Conservation (phyloP, 345 rosid genomes). For the Rhodomyrtus tomentosa region DNA sequence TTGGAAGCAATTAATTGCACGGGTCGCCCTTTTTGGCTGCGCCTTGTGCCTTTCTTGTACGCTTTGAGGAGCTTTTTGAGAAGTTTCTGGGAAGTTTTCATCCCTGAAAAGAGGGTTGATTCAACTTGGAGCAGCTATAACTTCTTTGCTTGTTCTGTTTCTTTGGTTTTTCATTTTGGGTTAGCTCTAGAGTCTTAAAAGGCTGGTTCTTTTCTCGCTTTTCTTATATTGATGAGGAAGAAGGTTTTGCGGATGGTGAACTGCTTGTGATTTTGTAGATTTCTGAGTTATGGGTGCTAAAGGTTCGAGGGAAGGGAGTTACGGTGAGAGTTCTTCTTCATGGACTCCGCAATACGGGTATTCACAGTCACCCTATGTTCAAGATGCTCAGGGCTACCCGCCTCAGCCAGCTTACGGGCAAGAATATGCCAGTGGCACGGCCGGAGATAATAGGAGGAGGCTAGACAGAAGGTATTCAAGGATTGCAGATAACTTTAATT, state of each 20-base stretch:
- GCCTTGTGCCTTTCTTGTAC: neutral
- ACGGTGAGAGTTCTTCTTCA: slow-evolving; percentile 41
- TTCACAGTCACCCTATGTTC: slow-evolving; percentile 21
- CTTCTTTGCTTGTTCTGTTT: neutral
- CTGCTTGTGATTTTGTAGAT: neutral
- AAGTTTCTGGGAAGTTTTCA: neutral
- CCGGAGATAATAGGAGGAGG: slow-evolving; percentile 22
- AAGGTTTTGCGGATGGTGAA: neutral
- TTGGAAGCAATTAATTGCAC: neutral
- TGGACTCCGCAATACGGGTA: slow-evolving; percentile 25
- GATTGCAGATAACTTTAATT: slow-evolving; percentile 65
- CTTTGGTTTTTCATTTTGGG: neutral
- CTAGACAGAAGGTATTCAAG: slow-evolving; percentile 65
- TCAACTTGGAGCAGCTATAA: neutral
- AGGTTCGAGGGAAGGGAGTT: slow-evolving; percentile 42
- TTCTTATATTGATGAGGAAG: neutral
- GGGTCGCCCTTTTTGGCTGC: neutral
- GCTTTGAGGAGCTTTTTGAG: neutral
- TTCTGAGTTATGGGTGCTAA: slow-evolving; percentile 52
- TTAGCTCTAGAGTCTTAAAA: neutral
- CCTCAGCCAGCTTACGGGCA: slow-evolving; percentile 22
- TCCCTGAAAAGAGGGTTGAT: neutral
- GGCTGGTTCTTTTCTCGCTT: neutral
- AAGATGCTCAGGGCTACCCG: slow-evolving; percentile 22
- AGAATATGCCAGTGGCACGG: slow-evolving; percentile 2